A percentile compares a stretch with the other conserved stretches of the same genome.
phyloP scores from a whole-genome alignment of 495 filamentous ascomycete species.

The Penicillium maclennaniae region DNA sequence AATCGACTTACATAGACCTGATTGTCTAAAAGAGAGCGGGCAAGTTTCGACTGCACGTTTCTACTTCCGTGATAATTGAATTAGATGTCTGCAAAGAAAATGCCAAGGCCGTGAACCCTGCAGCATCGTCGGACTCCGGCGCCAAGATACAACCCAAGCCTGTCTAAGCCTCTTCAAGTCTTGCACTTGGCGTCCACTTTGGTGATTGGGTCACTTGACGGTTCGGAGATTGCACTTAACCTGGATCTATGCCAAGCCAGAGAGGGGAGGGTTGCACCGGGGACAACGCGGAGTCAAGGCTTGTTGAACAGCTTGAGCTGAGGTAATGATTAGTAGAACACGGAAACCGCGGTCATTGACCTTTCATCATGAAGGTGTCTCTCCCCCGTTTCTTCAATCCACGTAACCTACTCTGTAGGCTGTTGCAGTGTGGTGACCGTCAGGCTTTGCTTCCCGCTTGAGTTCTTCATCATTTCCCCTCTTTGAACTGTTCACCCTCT shows the following conservation, averaged over 20 bases:
- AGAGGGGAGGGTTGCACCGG: constrained; percentile 10
- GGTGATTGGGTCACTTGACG: background rate
- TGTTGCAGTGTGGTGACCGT: no score
- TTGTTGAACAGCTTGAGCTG: constrained; percentile 3
- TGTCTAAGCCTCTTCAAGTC: background rate
- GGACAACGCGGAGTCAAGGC: background rate
- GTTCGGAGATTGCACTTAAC: background rate
- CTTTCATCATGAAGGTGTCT: background rate
- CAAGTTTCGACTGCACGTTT: background rate
- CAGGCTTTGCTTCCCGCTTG: no score
- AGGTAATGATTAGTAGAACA: background rate
- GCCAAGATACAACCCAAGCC: constrained; percentile 27
- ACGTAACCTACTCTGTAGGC: background rate
- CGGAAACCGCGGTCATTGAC: background rate
- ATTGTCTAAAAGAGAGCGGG: background rate
- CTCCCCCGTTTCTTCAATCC: background rate
- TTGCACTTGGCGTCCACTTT: background rate
- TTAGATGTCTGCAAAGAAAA: background rate
- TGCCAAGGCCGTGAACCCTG: constrained; percentile 16
- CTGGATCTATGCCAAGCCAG: constrained; percentile 1
- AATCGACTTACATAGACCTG: background rate
- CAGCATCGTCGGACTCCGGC: constrained; percentile 18
- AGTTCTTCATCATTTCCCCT: no score
- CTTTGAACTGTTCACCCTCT: background rate
- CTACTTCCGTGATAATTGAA: background rate